phyloP scores from a whole-genome alignment of 768 basidiomycete species.

The Wakefieldia striispora region DNA sequence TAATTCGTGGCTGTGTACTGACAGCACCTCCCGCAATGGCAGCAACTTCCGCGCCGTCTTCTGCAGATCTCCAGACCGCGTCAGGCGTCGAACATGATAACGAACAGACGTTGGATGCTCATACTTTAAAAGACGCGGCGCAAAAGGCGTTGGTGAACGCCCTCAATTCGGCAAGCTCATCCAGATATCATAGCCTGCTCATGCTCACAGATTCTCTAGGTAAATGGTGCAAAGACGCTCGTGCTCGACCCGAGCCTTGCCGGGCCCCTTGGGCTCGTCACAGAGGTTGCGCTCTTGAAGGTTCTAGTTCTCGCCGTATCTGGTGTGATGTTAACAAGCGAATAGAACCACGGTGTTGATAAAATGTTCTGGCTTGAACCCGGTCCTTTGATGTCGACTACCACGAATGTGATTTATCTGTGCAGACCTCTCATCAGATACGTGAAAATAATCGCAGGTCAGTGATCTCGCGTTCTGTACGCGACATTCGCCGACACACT shows the following conservation, averaged over 20 bases:
- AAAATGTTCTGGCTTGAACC: constrained; percentile 99
- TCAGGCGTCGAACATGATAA: constrained; percentile 34
- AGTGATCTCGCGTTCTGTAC: constrained; percentile 16
- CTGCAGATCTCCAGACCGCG: constrained; percentile 35
- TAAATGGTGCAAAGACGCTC: constrained; percentile 93
- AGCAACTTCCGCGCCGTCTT: constrained; percentile 28
- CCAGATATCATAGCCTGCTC: neutral
- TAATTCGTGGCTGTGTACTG: constrained; percentile 31
- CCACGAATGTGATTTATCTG: constrained; percentile 90
- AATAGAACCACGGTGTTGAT: constrained; percentile 95
- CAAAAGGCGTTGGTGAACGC: constrained; percentile 81
- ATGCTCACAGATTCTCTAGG: constrained; percentile 40
- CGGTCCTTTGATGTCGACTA: constrained; percentile 77
- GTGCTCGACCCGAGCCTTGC: constrained; percentile 88
- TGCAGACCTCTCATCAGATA: constrained; percentile 84
- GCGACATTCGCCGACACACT: constrained; percentile 22
- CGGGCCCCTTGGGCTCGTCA: constrained; percentile 92
- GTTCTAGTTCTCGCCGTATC: constrained; percentile 37
- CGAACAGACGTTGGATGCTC: constrained; percentile 53
- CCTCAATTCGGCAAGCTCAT: constrained; percentile 65
- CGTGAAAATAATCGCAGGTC: constrained; percentile 90
- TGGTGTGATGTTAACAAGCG: constrained; percentile 7
- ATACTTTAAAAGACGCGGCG: constrained; percentile 71
- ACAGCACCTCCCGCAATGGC: constrained; percentile 19
- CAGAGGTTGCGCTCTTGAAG: constrained; percentile 90